Evolutionary conservation across 495 filamentous ascomycete species (phyloP), one percentile per base, ranked within the genome.

Genomic region (Trichoderma asperelloides): DNA sequence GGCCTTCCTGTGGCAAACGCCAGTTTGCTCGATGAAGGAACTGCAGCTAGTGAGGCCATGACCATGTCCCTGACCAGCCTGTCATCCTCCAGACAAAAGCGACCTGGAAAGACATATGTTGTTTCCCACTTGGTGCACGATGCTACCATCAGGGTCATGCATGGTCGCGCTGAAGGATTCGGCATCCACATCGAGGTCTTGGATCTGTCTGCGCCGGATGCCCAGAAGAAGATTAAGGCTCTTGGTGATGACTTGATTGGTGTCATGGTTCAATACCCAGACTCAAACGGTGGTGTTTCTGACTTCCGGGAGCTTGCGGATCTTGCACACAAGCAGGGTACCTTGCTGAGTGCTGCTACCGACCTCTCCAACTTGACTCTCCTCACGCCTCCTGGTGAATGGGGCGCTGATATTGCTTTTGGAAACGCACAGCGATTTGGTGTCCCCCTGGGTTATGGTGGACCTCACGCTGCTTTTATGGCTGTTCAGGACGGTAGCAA

Each of bases 381-480:
- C 11, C 82, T 98, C 37, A 96, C 90, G 68, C 92, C 95, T 1
- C 95, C 95, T 2, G 94, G 93, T 15, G 96, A 98, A 74, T 97
- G 95, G 79, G 95, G 95, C 18, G 95, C 95, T 6, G 95, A 98
- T 76, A 94, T 98, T 71, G 95, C 94, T 7, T 96, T 98, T 76
- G 95, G 95, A 66, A 97, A 89, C 75, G 86, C 95, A n/a, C 95
- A 98, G 80, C 81, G 95, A 67, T 87, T 98, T 69, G 95, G 95
- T 74, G 92, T 98, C 3, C 95, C 95, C 2, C 86, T 98, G 74
- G 95, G 96, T 51, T 96, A 89, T 73, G 95, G 95, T 74, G 95
- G 95, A 23, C 95, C 95, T 25, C 96, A 98, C 75, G 95, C 95
- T 41, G 95, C 96, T 33, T 98, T 98, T 86, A 97, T 98, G 74